Evolutionary conservation across 1,284 basidiomycete genomes (phyloP).

Genomic region (Cutaneotrichosporon dermatis): DNA sequence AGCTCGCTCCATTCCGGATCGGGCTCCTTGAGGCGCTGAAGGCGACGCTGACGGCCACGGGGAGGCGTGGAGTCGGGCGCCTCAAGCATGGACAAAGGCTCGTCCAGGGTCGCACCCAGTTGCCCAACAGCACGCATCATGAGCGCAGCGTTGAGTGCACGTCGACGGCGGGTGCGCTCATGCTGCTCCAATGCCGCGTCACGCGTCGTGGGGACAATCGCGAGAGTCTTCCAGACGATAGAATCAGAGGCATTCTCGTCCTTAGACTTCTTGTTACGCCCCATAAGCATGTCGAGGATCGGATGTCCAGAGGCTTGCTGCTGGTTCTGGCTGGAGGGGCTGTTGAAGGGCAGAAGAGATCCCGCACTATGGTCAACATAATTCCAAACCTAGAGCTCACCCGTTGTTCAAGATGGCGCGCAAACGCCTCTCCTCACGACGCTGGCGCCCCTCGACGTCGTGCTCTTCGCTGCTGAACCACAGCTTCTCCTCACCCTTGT

Average conservation of each 20-base stretch:
- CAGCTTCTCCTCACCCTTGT: conserved; percentile 22
- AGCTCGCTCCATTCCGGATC: conserved; percentile 24
- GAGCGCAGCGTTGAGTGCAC: conserved; percentile 36
- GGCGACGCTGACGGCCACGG: conserved; percentile 63
- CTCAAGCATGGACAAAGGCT: conserved; percentile 31
- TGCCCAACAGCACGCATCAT: conserved; percentile 61
- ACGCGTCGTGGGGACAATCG: conserved; percentile 64
- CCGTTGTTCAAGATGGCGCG: conserved; percentile 21
- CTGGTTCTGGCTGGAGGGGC: not conserved
- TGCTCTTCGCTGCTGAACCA: conserved; percentile 41
- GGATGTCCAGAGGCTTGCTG: conserved; percentile 5
- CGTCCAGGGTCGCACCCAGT: conserved; percentile 63
- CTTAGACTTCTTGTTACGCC: conserved; percentile 10
- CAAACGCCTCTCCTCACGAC: conserved; percentile 29
- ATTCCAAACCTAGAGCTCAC: conserved; percentile 10
- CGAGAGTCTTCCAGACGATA: conserved; percentile 53
- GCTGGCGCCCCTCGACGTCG: conserved; percentile 26
- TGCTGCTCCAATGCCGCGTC: conserved; percentile 57
- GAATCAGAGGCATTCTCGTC: not conserved
- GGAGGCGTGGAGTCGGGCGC: conserved; percentile 52
- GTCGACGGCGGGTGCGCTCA: conserved; percentile 59
- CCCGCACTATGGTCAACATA: conserved; percentile 11
- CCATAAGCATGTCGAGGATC: conserved; percentile 15
- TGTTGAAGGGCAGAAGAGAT: conserved; percentile 15
- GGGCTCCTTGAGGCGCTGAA: conserved; percentile 65